These are phyloP conservation scores for Starmerella etchellsii DNA, from an alignment of 805 yeast genomes.

Conservation along the genomic window DNA sequence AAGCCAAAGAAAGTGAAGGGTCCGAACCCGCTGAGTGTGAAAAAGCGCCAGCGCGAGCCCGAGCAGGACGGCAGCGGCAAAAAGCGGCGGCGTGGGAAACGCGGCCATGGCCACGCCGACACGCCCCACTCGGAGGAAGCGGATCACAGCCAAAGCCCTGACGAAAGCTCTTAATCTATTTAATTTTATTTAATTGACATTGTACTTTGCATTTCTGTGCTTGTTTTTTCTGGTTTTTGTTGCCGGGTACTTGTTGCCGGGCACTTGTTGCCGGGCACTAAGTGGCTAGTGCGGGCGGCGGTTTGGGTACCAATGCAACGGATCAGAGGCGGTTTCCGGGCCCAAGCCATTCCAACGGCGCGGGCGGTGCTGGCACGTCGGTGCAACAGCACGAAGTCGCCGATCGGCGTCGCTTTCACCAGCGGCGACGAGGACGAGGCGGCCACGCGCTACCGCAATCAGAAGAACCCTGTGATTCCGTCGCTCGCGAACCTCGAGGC, in stretches of 20 bases:
- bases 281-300: no score
- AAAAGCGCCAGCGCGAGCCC: slow-evolving; percentile 43
- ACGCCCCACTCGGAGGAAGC: neutral
- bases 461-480: slow-evolving; percentile 27
- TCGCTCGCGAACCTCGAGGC: slow-evolving; percentile 21
- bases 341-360: neutral
- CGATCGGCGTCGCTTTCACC: slow-evolving; percentile 22
- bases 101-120: slow-evolving; percentile 8
- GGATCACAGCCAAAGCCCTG: neutral
- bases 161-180: neutral
- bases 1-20: slow-evolving; percentile 41
- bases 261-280: no score
- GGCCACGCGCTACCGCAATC: slow-evolving; percentile 20
- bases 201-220: no score
- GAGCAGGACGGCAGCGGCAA: slow-evolving; percentile 9
- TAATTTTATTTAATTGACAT: neutral
- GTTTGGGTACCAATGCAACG: no score
- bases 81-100: slow-evolving; percentile 16
- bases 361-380: neutral
- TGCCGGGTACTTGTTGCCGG: no score
- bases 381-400: slow-evolving; percentile 14
- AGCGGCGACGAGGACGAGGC: slow-evolving; percentile 23
- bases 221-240: no score
- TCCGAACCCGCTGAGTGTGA: slow-evolving; percentile 84
- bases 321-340: no score